Conservation (phyloP, 1,284 basidiomycete genomes). For the Ceratobasidium theobromae region DNA sequence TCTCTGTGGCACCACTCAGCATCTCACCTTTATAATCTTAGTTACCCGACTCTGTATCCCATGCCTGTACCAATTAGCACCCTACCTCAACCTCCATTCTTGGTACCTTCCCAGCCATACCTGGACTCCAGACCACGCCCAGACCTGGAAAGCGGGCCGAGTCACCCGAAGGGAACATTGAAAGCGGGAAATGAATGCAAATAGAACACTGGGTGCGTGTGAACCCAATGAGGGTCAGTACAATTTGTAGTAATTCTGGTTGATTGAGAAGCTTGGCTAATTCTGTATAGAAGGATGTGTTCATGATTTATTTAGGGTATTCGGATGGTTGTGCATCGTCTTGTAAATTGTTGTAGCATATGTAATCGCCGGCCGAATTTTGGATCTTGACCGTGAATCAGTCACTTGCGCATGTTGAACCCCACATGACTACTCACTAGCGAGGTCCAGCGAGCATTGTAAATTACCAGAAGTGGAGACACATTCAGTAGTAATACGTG, state of each 20-base stretch:
- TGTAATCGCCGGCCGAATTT: slow-evolving; percentile 24
- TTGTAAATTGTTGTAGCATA: slow-evolving; percentile 30
- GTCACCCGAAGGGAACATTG: slow-evolving; percentile 17
- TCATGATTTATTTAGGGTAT: slow-evolving; percentile 18
- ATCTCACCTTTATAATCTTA: background rate
- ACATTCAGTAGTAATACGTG: slow-evolving; percentile 12
- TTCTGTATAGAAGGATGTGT: background rate
- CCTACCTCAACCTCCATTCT: slow-evolving; percentile 27
- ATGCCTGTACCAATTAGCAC: slow-evolving; percentile 26
- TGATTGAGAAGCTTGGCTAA: slow-evolving; percentile 26
- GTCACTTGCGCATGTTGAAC: background rate
- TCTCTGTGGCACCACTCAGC: background rate
- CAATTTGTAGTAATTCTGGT: slow-evolving; percentile 8
- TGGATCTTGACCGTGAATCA: background rate
- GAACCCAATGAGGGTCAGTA: slow-evolving; percentile 28
- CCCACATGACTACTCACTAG: slow-evolving; percentile 28
- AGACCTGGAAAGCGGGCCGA: slow-evolving; percentile 5
- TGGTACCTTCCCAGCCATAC: slow-evolving; percentile 29
- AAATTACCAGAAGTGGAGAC: slow-evolving; percentile 4
- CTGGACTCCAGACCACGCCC: slow-evolving; percentile 26
- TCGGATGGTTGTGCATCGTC: background rate
- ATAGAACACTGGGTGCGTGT: slow-evolving; percentile 28
- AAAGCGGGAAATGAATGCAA: slow-evolving; percentile 7
- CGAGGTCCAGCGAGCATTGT: background rate
- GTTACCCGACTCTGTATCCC: background rate